Evolutionary conservation across 2,329 filamentous ascomycete species (phyloP), one percentile per base, ranked within the genome.

Genomic region (Paracorniculantispora psalliotae): DNA sequence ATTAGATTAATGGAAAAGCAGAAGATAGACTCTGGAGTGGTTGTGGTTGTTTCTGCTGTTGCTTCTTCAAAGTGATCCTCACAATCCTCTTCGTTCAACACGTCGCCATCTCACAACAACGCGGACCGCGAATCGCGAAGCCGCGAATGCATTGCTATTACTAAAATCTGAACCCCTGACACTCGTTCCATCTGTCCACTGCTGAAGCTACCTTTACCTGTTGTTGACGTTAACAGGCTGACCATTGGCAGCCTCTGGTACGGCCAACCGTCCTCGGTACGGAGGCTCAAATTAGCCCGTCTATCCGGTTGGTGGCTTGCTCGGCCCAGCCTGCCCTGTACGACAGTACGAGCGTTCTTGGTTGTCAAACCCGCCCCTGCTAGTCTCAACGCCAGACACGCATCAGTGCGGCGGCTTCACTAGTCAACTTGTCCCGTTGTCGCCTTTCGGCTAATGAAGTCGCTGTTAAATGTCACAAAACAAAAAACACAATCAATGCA

Each of bases 281-380:
- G 50, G 57, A 55, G 25, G 41, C 26, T 39, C 49, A 55, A 55
- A 59, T 59, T 59, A 37, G 50, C 57, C 57, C 50, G 57, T 21
- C 21, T 25, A 26, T 59, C 56, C 56, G 56, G 21, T 19, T 17
- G 25, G 19, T 33, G 23, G 26, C 33, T 9, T 52, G 21, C 12
- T 33, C n/a, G n/a, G 30, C 30, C 30, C 6, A 6, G 12, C 6
- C 12, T 33, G 33, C 33, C 4, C 33, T 37, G 33, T n/a, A n/a
- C 4, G 33, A 37, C 10, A 37, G 39, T 15, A 37, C 33, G 10
- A 13, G 12, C 6, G 19, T 23, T 54, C 39, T 41, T 37, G 37
- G 41, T 26, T 19, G 23, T 4, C 17, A 19, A 43, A n/a, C n/a
- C n/a, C n/a, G n/a, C 19, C n/a, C 39, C 17, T 43, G 39, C n/a